Conservation (phyloP, 768 basidiomycete genomes). For the Hebeloma cylindrosporum region DNA sequence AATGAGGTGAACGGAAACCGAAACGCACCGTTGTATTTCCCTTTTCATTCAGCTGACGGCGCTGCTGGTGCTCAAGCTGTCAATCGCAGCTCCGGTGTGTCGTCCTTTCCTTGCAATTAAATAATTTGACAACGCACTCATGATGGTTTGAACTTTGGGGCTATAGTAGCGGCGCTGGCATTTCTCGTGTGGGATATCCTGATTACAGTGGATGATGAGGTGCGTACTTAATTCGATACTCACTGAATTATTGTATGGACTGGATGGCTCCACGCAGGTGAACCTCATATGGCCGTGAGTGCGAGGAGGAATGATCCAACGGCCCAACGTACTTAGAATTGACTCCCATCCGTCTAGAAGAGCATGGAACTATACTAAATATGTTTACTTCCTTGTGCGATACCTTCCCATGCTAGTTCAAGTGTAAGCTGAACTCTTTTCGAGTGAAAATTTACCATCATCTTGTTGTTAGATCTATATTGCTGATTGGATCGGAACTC, state of each 20-base stretch:
- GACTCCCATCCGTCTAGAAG: constrained; percentile 4
- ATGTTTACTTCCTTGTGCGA: constrained; percentile 36
- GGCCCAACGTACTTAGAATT: neutral
- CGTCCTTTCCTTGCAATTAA: neutral
- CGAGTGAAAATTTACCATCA: neutral
- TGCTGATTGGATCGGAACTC: constrained; percentile 36
- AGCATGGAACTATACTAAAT: constrained; percentile 36
- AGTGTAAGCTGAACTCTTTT: constrained; percentile 28
- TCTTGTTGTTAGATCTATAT: constrained; percentile 26
- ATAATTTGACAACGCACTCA: constrained; percentile 7
- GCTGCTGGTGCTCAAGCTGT: constrained; percentile 31
- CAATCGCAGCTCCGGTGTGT: constrained; percentile 34
- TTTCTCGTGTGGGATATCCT: constrained; percentile 43
- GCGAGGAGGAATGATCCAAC: neutral
- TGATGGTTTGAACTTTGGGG: neutral
- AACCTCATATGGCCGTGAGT: constrained; percentile 43
- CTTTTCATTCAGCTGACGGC: constrained; percentile 20
- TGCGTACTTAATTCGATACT: constrained; percentile 14
- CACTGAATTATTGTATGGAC: neutral
- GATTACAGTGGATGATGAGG: constrained; percentile 42
- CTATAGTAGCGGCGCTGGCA: constrained; percentile 37
- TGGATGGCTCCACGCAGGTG: constrained; percentile 24
- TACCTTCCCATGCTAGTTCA: constrained; percentile 38
- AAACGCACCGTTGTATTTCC: constrained; percentile 25
- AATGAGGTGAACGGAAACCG: constrained; percentile 7